Evolutionary conservation across 352 stramenopile species (phyloP), one percentile per base, ranked within the genome.

Genomic region (Phytophthora boehmeriae): DNA sequence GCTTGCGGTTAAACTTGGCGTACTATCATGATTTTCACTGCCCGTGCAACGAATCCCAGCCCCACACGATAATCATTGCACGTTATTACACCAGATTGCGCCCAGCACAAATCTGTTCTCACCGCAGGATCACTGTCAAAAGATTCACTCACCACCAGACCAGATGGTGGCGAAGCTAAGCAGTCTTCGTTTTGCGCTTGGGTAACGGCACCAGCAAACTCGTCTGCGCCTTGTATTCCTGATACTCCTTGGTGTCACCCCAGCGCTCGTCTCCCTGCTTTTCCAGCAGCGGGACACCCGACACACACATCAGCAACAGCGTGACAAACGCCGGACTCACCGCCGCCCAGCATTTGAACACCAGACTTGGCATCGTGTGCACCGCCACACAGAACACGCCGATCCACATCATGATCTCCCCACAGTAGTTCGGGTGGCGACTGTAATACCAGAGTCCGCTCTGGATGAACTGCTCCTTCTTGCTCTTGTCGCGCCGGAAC

Each of bases 371-470:
- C 30, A 92, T 59, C 38, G 73, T 71, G 57, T 78, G 76, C 27
- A 82, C 73, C 0, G 57, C 58, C 36, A 73, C 54, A 28, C 80
- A 23, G 63, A 86, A 90, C 41, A 88, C 62, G n/a, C 76, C 80
- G 48, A 87, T 41, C 91, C 91, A 97, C 71, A 97, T 91, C 22
- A 89, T 51, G 47, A 97, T 92, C 77, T 98, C 93, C 20, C 89
- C 91, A 27, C 93, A 83, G 73, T 98, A 98, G 67, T 97, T 98
- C 2, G 93, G 93, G 81, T 98, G 93, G 22, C 91, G 84, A 59
- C 76, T 94, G 58, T 92, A 96, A 47, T 65, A 57, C 90, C 90
- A 97, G 3, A 97, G 70, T 0, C 90, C 89, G 1, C 58, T 67
- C 14, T 69, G 71, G 50, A 95, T 95, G 66, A 92, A 95, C 66